Evolutionary conservation across 805 yeast genomes (phyloP).

Genomic region (Kazachstania psychrophila): DNA sequence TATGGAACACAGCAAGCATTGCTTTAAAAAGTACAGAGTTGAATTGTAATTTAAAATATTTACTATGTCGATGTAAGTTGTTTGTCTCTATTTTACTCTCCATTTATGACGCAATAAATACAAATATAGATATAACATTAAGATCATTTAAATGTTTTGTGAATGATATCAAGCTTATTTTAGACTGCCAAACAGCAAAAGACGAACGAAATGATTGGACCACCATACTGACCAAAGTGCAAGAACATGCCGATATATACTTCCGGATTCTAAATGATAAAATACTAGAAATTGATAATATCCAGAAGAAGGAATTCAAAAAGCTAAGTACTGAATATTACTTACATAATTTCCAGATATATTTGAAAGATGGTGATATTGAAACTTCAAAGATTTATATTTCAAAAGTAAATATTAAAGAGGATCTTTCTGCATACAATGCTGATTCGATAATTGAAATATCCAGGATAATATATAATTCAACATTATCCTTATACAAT

Average conservation of each 20-base stretch:
- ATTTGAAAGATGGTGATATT: conserved; percentile 27
- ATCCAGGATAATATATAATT: conserved; percentile 30
- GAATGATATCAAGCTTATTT: conserved; percentile 21
- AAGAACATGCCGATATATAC: conserved; percentile 26
- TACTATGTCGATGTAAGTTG: conserved; percentile 17
- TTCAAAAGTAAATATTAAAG: conserved; percentile 20
- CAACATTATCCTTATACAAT: background rate
- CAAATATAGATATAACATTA: conserved; percentile 18
- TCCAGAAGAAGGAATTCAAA: conserved; percentile 7
- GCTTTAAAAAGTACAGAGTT: conserved; percentile 15
- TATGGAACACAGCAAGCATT: conserved; percentile 33
- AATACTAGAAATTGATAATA: conserved; percentile 3
- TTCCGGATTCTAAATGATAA: conserved; percentile 18
- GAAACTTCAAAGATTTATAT: conserved; percentile 32
- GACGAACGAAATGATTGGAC: background rate
- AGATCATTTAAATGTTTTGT: conserved; percentile 29
- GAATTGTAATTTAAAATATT: conserved; percentile 5
- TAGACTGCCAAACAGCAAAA: conserved; percentile 17
- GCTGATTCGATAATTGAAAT: conserved; percentile 21
- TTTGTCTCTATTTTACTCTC: conserved; percentile 29
- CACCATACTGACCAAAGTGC: conserved; percentile 15
- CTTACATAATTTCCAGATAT: conserved; percentile 27
- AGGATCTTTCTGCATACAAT: conserved; percentile 9
- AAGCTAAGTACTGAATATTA: conserved; percentile 24
- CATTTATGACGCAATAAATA: conserved; percentile 23